phyloP scores from a whole-genome alignment of 495 filamentous ascomycete species.

The Hypoxylon rickii region DNA sequence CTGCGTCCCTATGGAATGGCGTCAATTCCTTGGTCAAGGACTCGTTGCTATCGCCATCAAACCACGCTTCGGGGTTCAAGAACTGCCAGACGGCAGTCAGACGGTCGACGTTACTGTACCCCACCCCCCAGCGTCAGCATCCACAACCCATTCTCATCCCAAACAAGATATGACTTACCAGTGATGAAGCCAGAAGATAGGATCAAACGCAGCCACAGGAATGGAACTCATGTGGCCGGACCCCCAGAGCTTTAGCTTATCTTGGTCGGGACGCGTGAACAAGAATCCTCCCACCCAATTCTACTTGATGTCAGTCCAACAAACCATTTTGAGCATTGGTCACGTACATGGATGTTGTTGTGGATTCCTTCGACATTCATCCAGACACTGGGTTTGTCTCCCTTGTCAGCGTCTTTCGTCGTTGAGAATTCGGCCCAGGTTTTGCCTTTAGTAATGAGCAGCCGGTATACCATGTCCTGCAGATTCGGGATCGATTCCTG shows the following conservation, averaged over 20 bases:
- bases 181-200: background rate
- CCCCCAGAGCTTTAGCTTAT: background rate
- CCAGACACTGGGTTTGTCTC: background rate
- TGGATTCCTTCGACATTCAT: background rate
- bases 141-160: background rate
- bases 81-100: background rate
- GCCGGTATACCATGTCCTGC: background rate
- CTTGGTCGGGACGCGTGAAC: background rate
- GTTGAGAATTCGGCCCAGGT: background rate
- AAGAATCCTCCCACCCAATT: background rate
- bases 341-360: background rate
- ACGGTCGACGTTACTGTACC: background rate
- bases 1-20: background rate
- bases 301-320: background rate
- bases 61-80: background rate
- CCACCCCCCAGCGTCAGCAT: background rate
- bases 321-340: background rate
- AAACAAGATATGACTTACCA: background rate
- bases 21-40: background rate
- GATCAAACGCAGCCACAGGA: background rate
- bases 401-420: background rate
- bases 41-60: background rate
- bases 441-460: background rate
- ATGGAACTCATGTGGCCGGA: background rate
- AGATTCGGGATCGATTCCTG: background rate